These are phyloP conservation scores for Verticillium albo-atrum DNA, from an alignment of 2,329 filamentous ascomycete genomes.

Conservation along the genomic window DNA sequence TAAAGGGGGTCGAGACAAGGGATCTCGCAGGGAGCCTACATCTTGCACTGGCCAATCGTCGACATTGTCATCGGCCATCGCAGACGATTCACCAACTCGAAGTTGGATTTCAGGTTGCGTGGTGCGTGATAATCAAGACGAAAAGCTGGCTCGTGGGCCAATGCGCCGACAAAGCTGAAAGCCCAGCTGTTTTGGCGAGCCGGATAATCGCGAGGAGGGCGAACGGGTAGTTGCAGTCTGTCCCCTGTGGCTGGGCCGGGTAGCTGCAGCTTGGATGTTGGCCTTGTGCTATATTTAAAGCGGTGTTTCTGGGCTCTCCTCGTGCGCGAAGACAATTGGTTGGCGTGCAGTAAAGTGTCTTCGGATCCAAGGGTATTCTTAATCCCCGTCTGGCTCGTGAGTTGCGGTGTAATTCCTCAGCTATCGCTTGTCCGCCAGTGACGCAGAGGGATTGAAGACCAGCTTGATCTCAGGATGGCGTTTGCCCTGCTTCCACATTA, in stretches of 20 bases:
- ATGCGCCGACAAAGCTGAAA: not conserved
- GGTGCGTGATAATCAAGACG: not conserved
- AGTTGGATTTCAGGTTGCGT: not conserved
- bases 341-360: not conserved
- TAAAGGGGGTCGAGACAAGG: not conserved
- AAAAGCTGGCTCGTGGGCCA: not conserved
- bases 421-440: too few relatives aligned
- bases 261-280: conserved; percentile 5
- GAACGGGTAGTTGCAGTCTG: conserved; percentile 4
- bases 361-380: too few relatives aligned
- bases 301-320: not conserved
- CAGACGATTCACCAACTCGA: conserved; percentile 5
- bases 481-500: too few relatives aligned
- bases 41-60: conserved; percentile 47
- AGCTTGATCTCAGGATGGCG: too few relatives aligned
- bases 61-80: conserved; percentile 36
- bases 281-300: conserved; percentile 1
- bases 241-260: conserved; percentile 3
- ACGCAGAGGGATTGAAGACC: too few relatives aligned
- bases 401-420: too few relatives aligned
- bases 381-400: too few relatives aligned
- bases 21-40: conserved; percentile 18
- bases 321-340: too few relatives aligned
- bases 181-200: not conserved
- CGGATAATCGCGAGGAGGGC: conserved; percentile 3